Percentiles rank a stretch among this genome's conserved stretches.
Evolutionary conservation across 2,329 filamentous ascomycete species (phyloP).

Genomic region (Pseudomassariella vexata): DNA sequence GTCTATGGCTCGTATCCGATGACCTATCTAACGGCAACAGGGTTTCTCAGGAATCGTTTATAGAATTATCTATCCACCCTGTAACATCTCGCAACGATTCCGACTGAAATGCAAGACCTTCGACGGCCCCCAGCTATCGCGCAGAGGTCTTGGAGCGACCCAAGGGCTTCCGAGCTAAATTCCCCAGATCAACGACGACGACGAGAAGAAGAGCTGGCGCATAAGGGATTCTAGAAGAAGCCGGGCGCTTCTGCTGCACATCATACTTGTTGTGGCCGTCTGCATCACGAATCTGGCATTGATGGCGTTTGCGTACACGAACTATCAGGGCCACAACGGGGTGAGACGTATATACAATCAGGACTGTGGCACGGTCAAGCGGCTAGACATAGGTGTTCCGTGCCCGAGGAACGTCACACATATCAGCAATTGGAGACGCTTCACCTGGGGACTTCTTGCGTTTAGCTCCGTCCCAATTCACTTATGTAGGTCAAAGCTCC

Average conservation of each 20-base stretch:
- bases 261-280: conserved; percentile 7
- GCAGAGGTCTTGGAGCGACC: too few relatives aligned
- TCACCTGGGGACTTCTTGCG: conserved; percentile 9
- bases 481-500: conserved; percentile 7
- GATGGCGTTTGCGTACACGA: conserved; percentile 1
- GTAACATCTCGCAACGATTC: too few relatives aligned
- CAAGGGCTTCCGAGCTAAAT: too few relatives aligned
- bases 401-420: conserved; percentile 11
- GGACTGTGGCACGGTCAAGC: conserved; percentile 3
- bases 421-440: conserved; percentile 7
- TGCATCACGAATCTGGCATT: conserved; percentile 13
- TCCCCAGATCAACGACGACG: conserved; percentile 10
- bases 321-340: conserved; percentile 1
- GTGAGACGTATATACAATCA: conserved; percentile 3
- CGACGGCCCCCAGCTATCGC: too few relatives aligned
- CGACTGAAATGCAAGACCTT: too few relatives aligned
- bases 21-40: too few relatives aligned
- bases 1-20: too few relatives aligned
- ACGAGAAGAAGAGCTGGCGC: conserved; percentile 8
- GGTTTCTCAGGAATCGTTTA: too few relatives aligned
- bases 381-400: conserved; percentile 12
- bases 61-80: too few relatives aligned
- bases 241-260: conserved; percentile 11
- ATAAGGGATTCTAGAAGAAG: conserved; percentile 10
- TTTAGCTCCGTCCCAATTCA: conserved; percentile 11